Percentiles rank a stretch among this genome's conserved stretches.
Evolutionary conservation across 495 filamentous ascomycete genomes (phyloP).

Genomic region (Aspergillus saccharolyticus): DNA sequence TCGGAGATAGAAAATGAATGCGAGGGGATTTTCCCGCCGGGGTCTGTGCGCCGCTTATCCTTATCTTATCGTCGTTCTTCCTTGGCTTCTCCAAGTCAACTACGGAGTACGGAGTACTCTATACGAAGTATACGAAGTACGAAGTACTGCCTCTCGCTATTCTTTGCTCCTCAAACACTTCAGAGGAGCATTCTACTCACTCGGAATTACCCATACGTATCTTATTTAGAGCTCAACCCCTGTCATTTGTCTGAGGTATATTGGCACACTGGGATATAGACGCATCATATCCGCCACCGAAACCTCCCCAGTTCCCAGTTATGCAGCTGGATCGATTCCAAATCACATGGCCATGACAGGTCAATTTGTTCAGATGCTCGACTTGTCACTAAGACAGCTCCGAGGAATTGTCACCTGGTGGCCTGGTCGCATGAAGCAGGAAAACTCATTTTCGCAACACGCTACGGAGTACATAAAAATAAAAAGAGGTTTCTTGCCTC

Average conservation of each 20-base stretch:
- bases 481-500: not conserved
- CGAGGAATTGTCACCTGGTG: not conserved
- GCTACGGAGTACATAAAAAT: not conserved
- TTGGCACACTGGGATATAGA: not conserved
- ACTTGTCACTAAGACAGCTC: not conserved
- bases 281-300: not conserved
- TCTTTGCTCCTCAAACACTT: no score
- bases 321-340: not conserved
- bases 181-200: no score
- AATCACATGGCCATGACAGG: constrained; percentile 4
- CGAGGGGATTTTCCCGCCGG: constrained; percentile 1
- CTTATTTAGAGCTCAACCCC: not conserved
- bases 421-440: not conserved
- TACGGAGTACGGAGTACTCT: no score
- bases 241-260: not conserved
- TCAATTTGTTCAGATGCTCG: not conserved
- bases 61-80: constrained; percentile 9
- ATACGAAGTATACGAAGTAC: no score
- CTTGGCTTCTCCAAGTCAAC: not conserved
- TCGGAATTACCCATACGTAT: no score
- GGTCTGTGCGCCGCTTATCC: constrained; percentile 15
- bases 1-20: not conserved
- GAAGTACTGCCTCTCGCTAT: not conserved
- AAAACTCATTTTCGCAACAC: not conserved
- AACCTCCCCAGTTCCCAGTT: not conserved